Conservation (phyloP, 331 rosid species). For the Telfairia occidentalis region DNA sequence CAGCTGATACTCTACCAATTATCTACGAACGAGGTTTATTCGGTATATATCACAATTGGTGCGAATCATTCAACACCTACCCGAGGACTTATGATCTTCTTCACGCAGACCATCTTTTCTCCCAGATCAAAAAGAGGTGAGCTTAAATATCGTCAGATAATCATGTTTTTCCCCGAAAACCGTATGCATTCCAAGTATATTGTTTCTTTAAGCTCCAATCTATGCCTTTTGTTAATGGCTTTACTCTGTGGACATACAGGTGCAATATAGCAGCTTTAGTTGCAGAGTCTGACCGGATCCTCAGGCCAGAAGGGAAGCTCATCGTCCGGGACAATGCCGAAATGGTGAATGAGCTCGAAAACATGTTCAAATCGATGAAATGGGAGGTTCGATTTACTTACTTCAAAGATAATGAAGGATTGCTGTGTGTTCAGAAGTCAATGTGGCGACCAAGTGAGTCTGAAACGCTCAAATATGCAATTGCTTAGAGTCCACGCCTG, state of each 20-base stretch:
- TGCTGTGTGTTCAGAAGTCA: conserved; percentile 76
- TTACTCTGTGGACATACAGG: conserved; percentile 21
- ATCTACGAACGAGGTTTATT: conserved; percentile 93
- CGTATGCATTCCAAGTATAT: too few relatives aligned
- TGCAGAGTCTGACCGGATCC: conserved; percentile 83
- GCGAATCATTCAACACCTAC: conserved; percentile 86
- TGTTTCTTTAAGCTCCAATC: not conserved
- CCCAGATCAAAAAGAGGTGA: conserved; percentile 64
- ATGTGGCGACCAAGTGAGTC: conserved; percentile 69
- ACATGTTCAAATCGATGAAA: conserved; percentile 51
- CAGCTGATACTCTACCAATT: conserved; percentile 82
- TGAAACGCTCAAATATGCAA: conserved; percentile 15
- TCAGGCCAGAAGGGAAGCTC: conserved; percentile 85
- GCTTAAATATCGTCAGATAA: too few relatives aligned
- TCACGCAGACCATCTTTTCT: conserved; percentile 85
- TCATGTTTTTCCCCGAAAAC: too few relatives aligned
- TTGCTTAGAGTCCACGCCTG: not conserved
- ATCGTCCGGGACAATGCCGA: conserved; percentile 68
- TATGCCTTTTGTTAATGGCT: not conserved
- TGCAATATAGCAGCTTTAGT: conserved; percentile 58
- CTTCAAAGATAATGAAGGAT: conserved; percentile 60
- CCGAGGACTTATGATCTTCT: conserved; percentile 90
- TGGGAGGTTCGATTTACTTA: conserved; percentile 90
- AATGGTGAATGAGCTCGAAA: conserved; percentile 48
- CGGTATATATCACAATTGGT: conserved; percentile 97